Conservation (phyloP, 495 filamentous ascomycete species). For the Endocarpon pusillum region DNA sequence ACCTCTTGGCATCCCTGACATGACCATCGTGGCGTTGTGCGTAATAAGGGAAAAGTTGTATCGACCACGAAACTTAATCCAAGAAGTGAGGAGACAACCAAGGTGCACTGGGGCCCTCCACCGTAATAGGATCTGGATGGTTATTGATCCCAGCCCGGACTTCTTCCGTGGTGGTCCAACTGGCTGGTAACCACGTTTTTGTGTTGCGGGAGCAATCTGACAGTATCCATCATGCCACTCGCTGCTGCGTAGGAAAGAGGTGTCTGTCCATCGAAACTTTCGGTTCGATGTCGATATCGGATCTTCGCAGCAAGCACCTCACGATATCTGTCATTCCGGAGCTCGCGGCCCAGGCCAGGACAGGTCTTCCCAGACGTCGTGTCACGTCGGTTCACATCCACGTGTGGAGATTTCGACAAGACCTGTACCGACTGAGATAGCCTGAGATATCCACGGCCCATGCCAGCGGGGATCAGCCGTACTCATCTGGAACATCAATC, state of each 20-base stretch:
- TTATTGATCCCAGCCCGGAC: too few relatives aligned
- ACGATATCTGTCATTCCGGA: not conserved
- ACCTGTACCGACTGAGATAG: not conserved
- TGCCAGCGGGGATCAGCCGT: not conserved
- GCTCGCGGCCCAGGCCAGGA: not conserved
- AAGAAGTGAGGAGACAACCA: too few relatives aligned
- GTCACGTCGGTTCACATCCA: not conserved
- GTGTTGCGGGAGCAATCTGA: not conserved
- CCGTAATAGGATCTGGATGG: too few relatives aligned
- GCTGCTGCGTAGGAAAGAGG: not conserved
- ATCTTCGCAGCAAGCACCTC: not conserved
- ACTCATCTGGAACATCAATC: not conserved
- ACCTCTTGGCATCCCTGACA: too few relatives aligned
- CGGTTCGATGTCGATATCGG: not conserved
- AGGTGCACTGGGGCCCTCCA: too few relatives aligned
- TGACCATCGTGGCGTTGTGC: too few relatives aligned
- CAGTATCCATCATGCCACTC: not conserved
- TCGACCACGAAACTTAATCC: too few relatives aligned
- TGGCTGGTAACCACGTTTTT: too few relatives aligned
- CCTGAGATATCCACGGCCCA: not conserved
- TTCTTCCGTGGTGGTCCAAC: too few relatives aligned
- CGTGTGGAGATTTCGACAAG: not conserved
- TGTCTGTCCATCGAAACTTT: not conserved
- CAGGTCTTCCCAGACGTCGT: not conserved
- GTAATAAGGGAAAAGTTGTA: too few relatives aligned